phyloP scores from a whole-genome alignment of 2,329 filamentous ascomycete genomes.

The Rutstroemia sydowiana region DNA sequence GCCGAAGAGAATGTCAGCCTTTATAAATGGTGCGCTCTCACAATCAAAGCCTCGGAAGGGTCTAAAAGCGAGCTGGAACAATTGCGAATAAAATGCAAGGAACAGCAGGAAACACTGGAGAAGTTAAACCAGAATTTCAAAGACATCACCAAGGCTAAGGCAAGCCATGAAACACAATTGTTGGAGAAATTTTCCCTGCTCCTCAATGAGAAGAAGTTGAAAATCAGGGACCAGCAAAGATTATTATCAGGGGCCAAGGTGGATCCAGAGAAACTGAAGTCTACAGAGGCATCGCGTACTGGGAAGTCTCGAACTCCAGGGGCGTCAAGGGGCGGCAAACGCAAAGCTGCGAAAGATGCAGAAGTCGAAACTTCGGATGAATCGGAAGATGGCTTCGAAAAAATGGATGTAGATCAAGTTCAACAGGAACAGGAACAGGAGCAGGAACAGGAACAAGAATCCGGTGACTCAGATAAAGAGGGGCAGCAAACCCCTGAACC shows the following conservation, averaged over 20 bases:
- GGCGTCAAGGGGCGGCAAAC: constrained; percentile 40
- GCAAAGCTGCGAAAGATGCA: constrained; percentile 36
- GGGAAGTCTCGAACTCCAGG: constrained; percentile 12
- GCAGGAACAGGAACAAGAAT: constrained; percentile 11
- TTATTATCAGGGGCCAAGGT: constrained; percentile 37
- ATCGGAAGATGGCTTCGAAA: constrained; percentile 40
- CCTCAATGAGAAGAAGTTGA: constrained; percentile 73
- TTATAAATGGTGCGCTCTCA: constrained; percentile 63
- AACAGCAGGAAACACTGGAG: constrained; percentile 48
- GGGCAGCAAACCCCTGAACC: constrained; percentile 10
- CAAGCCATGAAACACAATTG: constrained; percentile 57
- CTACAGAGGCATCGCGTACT: constrained; percentile 11
- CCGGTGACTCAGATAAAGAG: constrained; percentile 11
- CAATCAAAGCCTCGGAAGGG: constrained; percentile 35
- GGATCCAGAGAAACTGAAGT: constrained; percentile 19
- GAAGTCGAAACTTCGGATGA: constrained; percentile 31
- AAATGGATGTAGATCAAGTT: constrained; percentile 42
- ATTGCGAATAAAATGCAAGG: constrained; percentile 35
- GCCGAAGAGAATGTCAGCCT: constrained; percentile 51
- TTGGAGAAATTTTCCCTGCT: constrained; percentile 63
- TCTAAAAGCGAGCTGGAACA: constrained; percentile 13
- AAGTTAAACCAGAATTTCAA: constrained; percentile 57
- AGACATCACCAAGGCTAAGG: constrained; percentile 59
- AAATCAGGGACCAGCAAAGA: constrained; percentile 66
- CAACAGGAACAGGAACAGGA: constrained; percentile 16